phyloP scores from a whole-genome alignment of 2,329 filamentous ascomycete genomes.

The Pseudogymnoascus destructans region DNA sequence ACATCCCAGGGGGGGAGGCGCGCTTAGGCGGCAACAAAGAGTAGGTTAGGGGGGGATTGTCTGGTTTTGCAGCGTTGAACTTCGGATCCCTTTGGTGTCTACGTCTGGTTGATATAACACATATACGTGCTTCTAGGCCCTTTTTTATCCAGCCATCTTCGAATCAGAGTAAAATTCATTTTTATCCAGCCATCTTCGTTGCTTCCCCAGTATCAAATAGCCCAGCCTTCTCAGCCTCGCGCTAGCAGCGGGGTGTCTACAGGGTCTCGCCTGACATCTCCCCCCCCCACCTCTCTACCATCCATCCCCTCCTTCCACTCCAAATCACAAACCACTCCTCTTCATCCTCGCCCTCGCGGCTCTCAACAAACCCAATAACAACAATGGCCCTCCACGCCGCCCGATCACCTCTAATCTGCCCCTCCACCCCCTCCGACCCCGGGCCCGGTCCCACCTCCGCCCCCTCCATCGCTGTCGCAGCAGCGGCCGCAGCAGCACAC shows the following conservation, averaged over 20 bases:
- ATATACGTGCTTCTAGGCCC: too few relatives aligned
- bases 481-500: slow-evolving; percentile 42
- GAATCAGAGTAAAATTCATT: too few relatives aligned
- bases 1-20: too few relatives aligned
- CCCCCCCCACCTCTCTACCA: background rate
- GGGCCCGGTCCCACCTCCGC: background rate
- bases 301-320: background rate
- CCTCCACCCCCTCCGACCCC: background rate
- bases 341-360: background rate
- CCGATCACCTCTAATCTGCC: background rate
- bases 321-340: background rate
- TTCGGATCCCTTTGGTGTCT: too few relatives aligned
- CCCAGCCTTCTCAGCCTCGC: background rate
- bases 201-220: too few relatives aligned
- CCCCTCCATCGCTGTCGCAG: slow-evolving; percentile 37
- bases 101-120: too few relatives aligned
- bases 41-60: too few relatives aligned
- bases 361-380: background rate
- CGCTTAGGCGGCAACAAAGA: too few relatives aligned
- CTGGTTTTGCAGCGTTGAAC: too few relatives aligned
- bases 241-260: background rate
- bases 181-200: too few relatives aligned
- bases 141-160: too few relatives aligned
- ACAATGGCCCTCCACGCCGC: background rate
- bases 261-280: background rate